Conservation (phyloP, 2,329 filamentous ascomycete species). For the Sordariomycetes sp. region DNA sequence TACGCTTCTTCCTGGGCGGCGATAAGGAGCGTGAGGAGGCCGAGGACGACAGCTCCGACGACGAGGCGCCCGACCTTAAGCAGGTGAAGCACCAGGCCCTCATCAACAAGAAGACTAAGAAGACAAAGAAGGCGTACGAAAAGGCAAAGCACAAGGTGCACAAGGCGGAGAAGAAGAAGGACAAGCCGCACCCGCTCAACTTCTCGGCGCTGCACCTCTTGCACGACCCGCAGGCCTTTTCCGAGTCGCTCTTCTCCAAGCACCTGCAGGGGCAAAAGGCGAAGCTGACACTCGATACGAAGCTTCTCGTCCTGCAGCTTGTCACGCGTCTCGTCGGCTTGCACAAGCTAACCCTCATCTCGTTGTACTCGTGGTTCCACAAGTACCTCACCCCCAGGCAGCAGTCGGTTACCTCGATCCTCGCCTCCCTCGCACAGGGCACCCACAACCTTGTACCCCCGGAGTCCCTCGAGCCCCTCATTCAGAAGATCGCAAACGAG, state of each 20-base stretch:
- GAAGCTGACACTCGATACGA: constrained; percentile 77
- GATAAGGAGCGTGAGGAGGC: constrained; percentile 92
- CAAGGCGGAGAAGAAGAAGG: constrained; percentile 76
- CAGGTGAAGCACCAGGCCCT: constrained; percentile 73
- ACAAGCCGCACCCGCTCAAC: constrained; percentile 75
- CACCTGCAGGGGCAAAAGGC: constrained; percentile 80
- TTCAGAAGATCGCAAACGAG: constrained; percentile 95
- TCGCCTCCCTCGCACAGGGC: constrained; percentile 84
- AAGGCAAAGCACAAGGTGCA: constrained; percentile 75
- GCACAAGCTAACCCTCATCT: constrained; percentile 81
- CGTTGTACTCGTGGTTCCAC: constrained; percentile 92
- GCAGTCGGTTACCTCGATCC: constrained; percentile 80
- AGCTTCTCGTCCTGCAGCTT: constrained; percentile 78
- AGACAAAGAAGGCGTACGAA: constrained; percentile 66
- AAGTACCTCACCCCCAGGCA: constrained; percentile 84
- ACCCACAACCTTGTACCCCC: constrained; percentile 86
- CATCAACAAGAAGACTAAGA: constrained; percentile 95
- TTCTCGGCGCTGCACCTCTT: constrained; percentile 92
- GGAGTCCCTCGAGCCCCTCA: constrained; percentile 77
- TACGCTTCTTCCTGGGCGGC: constrained; percentile 88
- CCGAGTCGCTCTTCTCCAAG: constrained; percentile 78
- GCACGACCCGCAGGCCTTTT: constrained; percentile 88
- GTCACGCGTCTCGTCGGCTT: constrained; percentile 84
- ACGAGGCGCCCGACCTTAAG: constrained; percentile 64
- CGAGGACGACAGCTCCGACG: constrained; percentile 78